Evolutionary conservation across 2,329 filamentous ascomycete genomes (phyloP).

Genomic region (Aspergillus luchuensis): DNA sequence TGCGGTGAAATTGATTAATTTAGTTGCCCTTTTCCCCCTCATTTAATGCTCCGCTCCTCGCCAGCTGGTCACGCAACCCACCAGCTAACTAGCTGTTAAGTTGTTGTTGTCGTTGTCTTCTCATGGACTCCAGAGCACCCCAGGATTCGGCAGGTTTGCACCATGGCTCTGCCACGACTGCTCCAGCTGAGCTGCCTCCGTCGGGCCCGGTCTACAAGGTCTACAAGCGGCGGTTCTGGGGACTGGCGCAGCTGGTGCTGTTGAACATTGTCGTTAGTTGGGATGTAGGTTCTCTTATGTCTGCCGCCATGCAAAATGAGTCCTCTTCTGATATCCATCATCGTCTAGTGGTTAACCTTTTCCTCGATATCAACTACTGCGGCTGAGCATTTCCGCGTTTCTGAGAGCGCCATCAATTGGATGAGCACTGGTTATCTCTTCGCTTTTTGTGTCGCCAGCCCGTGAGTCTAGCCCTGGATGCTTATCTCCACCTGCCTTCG

Average conservation of each 20-base stretch:
- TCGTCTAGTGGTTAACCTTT: constrained; percentile 80
- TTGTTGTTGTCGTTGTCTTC: background rate
- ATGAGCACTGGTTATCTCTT: constrained; percentile 85
- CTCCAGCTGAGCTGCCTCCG: constrained; percentile 15
- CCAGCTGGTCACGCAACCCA: background rate
- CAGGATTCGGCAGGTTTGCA: constrained; percentile 7
- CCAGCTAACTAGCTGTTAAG: background rate
- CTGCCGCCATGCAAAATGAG: background rate
- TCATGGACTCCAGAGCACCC: constrained; percentile 13
- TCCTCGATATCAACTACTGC: constrained; percentile 76
- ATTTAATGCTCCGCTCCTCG: background rate
- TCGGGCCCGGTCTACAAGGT: constrained; percentile 51
- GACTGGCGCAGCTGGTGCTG: constrained; percentile 77
- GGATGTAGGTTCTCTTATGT: constrained; percentile 67
- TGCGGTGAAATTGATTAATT: background rate
- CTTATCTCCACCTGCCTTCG: background rate
- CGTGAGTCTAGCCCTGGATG: constrained; percentile 46
- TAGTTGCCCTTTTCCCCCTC: constrained; percentile 3
- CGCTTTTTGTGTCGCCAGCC: constrained; percentile 73
- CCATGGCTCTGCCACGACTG: background rate
- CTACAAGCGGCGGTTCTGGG: constrained; percentile 89
- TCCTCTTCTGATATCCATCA: too few relatives aligned
- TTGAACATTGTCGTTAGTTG: constrained; percentile 93
- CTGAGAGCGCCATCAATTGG: constrained; percentile 84
- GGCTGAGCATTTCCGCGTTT: constrained; percentile 73